Percentiles rank a stretch among this genome's conserved stretches.
These are phyloP conservation scores for Xylariaceae sp. DNA, from an alignment of 2,329 filamentous ascomycete genomes.

Conservation along the genomic window DNA sequence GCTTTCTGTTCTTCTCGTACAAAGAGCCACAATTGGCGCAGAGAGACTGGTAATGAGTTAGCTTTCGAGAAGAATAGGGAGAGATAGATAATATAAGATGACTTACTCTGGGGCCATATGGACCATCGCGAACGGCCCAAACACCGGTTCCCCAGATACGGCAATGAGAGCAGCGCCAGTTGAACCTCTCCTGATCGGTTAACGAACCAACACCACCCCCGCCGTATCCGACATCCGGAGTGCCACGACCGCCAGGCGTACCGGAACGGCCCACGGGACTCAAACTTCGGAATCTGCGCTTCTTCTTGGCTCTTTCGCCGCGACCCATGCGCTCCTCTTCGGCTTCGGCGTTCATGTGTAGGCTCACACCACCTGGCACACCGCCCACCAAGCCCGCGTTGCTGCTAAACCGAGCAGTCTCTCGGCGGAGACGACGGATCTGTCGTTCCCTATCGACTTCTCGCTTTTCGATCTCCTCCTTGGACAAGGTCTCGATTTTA, in stretches of 20 bases:
- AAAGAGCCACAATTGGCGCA: conserved; percentile 91
- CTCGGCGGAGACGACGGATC: conserved; percentile 76
- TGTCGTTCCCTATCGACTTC: conserved; percentile 92
- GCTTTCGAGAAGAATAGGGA: background rate
- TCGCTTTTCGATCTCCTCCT: conserved; percentile 95
- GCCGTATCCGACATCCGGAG: conserved; percentile 73
- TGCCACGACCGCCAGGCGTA: conserved; percentile 67
- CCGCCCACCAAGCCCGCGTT: conserved; percentile 75
- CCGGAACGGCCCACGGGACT: conserved; percentile 68
- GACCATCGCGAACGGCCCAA: conserved; percentile 93
- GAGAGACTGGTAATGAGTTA: conserved; percentile 54
- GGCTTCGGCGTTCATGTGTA: conserved; percentile 47
- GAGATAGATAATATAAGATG: background rate
- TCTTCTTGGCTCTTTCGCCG: conserved; percentile 92
- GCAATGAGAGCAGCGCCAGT: conserved; percentile 87
- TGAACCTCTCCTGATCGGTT: conserved; percentile 69
- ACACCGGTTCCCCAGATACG: conserved; percentile 81
- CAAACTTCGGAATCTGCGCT: conserved; percentile 82
- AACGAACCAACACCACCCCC: conserved; percentile 62
- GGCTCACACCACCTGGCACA: conserved; percentile 69
- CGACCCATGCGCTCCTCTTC: conserved; percentile 83
- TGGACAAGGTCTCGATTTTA: conserved; percentile 73
- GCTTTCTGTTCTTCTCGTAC: conserved; percentile 78
- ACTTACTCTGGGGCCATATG: conserved; percentile 73
- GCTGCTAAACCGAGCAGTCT: conserved; percentile 88